Percentiles rank a stretch among this genome's conserved stretches.
Conservation (phyloP, 345 rosid species). For the Rubroshorea leprosula region DNA sequence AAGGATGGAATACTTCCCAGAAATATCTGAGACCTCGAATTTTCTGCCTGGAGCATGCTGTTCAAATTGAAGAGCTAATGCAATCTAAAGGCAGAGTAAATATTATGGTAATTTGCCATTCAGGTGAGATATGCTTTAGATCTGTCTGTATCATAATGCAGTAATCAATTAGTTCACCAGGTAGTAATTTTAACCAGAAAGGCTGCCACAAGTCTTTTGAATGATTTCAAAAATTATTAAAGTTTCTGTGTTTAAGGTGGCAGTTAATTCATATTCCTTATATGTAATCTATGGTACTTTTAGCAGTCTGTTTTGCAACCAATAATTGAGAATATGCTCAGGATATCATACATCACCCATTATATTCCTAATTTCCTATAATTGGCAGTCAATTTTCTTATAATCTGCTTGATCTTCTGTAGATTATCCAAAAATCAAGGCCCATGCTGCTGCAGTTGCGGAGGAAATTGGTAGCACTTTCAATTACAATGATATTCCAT, state of each 20-base stretch:
- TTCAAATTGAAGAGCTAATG: conserved; percentile 66
- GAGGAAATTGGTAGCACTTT: conserved; percentile 66
- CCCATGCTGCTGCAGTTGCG: conserved; percentile 68
- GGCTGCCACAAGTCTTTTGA: not conserved
- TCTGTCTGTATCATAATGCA: not conserved
- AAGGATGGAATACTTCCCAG: conserved; percentile 50
- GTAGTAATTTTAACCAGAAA: too few relatives aligned
- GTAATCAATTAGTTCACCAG: too few relatives aligned
- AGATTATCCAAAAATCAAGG: conserved; percentile 93
- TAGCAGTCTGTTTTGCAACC: too few relatives aligned
- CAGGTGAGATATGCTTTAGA: conserved; percentile 48
- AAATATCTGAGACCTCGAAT: conserved; percentile 72
- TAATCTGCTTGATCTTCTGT: conserved; percentile 19
- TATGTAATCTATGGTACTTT: not conserved
- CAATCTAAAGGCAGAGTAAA: conserved; percentile 76
- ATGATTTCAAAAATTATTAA: not conserved
- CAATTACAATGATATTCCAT: conserved; percentile 50
- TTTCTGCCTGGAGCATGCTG: conserved; percentile 93
- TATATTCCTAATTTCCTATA: too few relatives aligned
- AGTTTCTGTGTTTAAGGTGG: too few relatives aligned
- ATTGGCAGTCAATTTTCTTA: too few relatives aligned
- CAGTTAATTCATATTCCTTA: too few relatives aligned
- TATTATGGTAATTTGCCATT: conserved; percentile 84
- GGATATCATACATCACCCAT: too few relatives aligned
- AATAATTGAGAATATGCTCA: too few relatives aligned